Evolutionary conservation across 225 moss, liverwort and hornwort genomes (phyloP).

Genomic region (Sphagnum tenellum): DNA sequence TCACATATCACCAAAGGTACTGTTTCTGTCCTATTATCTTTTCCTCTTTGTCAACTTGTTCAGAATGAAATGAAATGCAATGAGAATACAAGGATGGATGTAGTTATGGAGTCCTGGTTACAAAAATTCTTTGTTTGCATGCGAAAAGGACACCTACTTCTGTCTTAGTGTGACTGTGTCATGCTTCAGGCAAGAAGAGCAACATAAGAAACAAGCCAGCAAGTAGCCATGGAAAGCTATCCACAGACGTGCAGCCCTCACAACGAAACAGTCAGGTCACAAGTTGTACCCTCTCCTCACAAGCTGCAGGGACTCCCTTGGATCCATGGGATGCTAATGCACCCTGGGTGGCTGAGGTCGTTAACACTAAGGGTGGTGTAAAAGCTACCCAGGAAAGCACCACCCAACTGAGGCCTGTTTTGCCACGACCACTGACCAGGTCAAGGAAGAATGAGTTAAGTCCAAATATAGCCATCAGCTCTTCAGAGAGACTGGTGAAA

Average conservation of each 20-base stretch:
- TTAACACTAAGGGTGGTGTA: slow-evolving; percentile 11
- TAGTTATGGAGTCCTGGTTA: no score
- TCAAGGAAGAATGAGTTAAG: slow-evolving; percentile 18
- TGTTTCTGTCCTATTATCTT: no score
- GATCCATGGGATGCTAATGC: slow-evolving; percentile 93
- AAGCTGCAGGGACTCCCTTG: slow-evolving; percentile 41
- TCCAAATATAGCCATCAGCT: slow-evolving; percentile 7
- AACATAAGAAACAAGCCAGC: slow-evolving; percentile 22
- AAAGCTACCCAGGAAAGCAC: slow-evolving; percentile 28
- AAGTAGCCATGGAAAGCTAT: slow-evolving; percentile 13
- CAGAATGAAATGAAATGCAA: no score
- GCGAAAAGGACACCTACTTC: no score
- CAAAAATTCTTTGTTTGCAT: no score
- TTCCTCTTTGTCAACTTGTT: no score
- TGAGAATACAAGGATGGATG: no score
- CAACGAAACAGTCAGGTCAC: slow-evolving; percentile 14
- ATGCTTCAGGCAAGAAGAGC: slow-evolving; percentile 18
- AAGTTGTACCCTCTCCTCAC: slow-evolving; percentile 43
- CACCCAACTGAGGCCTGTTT: slow-evolving; percentile 20
- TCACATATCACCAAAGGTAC: no score
- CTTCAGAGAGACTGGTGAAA: slow-evolving; percentile 9
- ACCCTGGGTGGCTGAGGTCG: slow-evolving; percentile 43
- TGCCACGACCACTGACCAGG: slow-evolving; percentile 24
- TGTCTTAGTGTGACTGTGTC: not conserved
- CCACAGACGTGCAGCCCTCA: slow-evolving; percentile 18